phyloP scores from a whole-genome alignment of 148 eudicot genomes.

The Cornus suecica region DNA sequence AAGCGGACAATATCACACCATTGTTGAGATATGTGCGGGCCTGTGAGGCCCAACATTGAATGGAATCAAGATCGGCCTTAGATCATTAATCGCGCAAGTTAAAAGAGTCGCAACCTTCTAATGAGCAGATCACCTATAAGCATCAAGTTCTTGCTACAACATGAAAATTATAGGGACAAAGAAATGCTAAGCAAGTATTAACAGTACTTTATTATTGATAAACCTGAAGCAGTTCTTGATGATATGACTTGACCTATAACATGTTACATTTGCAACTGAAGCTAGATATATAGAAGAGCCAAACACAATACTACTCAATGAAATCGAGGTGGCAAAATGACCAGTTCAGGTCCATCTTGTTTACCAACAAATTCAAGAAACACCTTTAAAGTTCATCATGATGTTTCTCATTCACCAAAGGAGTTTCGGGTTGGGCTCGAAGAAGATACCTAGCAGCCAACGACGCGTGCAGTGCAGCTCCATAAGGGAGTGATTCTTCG shows the following conservation, averaged over 20 bases:
- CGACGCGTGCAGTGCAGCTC: conserved; percentile 71
- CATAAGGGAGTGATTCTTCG: conserved; percentile 54
- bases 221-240: neutral
- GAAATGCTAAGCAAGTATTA: neutral
- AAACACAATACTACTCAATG: neutral
- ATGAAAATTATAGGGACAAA: neutral
- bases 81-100: neutral
- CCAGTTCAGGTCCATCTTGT: conserved; percentile 1
- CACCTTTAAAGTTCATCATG: conserved; percentile 69
- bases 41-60: too few species aligned
- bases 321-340: conserved; percentile 3
- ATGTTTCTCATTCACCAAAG: conserved; percentile 9
- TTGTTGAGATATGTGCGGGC: too few species aligned
- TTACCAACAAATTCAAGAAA: neutral
- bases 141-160: neutral
- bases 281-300: neutral
- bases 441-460: conserved; percentile 61
- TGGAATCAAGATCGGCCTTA: too few species aligned
- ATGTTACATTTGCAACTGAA: neutral
- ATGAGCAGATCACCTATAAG: neutral
- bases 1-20: too few species aligned
- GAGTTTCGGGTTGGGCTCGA: conserved; percentile 29
- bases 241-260: neutral
- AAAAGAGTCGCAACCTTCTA: neutral
- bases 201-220: neutral